Evolutionary conservation across 176 grass and related monocot species (phyloP), one percentile per base, ranked within the genome.

Genomic region (Oropetium thomaeum): DNA sequence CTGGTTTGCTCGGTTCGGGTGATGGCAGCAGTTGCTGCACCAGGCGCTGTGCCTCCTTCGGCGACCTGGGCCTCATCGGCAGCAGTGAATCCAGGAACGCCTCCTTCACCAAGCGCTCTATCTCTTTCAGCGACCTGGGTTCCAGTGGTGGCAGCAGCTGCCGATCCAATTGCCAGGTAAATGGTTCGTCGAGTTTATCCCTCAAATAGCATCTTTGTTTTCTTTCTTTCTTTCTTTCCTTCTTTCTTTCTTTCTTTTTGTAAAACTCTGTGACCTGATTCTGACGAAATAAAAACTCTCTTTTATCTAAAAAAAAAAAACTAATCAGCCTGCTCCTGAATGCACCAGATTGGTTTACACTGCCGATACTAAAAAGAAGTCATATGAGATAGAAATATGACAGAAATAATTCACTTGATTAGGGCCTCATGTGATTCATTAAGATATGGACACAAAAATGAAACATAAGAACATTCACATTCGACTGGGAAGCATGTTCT

Each of bases 131-230:
- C 16, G 43, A 69, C 53, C 53, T 32, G 14, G 25, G n/a, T n/a
- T n/a, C n/a, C n/a, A n/a, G n/a, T n/a, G n/a, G n/a, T n/a, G n/a
- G n/a, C n/a, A n/a, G n/a, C n/a, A n/a, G n/a, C n/a, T n/a, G n/a
- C n/a, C n/a, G n/a, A n/a, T n/a, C n/a, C 43, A 45, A 28, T 71
- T 16, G 15, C 47, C 71, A 76, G 78, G 84, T 86, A 76, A 63
- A 34, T 67, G 12, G 49, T 65, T 42, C 17, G 6, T 9, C 35
- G n/a, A 17, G 3, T 44, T 44, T 45, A 62, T 19, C 28, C 11
- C 54, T 5, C 16, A 32, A 45, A 57, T 45, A 32, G 10, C 44
- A 59, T 48, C 19, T 22, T 9, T 70, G 27, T 20, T 70, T 45
- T 76, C 8, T n/a, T n/a, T n/a, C n/a, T n/a, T n/a, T n/a, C n/a